These are phyloP conservation scores for Diaporthe batatas DNA, from an alignment of 2,329 filamentous ascomycete genomes.

Conservation along the genomic window DNA sequence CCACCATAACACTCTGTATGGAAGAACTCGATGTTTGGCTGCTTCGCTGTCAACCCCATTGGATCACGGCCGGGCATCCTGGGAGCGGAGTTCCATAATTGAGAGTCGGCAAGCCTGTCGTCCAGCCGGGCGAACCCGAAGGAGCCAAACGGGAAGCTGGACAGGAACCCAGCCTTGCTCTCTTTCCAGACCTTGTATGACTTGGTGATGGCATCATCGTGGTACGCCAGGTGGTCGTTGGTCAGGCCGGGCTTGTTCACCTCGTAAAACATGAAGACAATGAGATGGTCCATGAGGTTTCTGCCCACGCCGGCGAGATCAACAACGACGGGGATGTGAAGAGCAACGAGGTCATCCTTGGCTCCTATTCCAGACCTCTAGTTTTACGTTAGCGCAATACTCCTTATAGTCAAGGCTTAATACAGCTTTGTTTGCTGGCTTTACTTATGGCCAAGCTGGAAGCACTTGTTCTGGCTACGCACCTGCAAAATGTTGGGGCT, in stretches of 20 bases:
- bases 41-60: neutral
- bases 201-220: constrained; percentile 7
- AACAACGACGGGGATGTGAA: constrained; percentile 45
- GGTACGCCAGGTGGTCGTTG: constrained; percentile 7
- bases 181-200: constrained; percentile 24
- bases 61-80: constrained; percentile 6
- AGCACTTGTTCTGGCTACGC: no score
- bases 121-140: constrained; percentile 28
- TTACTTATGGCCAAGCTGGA: no score
- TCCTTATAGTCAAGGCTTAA: no score
- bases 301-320: constrained; percentile 48
- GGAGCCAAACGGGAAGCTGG: constrained; percentile 18
- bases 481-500: constrained; percentile 51
- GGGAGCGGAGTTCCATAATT: neutral
- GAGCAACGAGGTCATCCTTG: constrained; percentile 40
- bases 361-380: constrained; percentile 51
- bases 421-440: no score
- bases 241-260: constrained; percentile 12
- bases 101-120: constrained; percentile 25
- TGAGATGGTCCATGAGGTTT: constrained; percentile 48
- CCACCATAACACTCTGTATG: constrained; percentile 27
- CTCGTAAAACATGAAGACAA: constrained; percentile 29
- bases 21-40: constrained; percentile 28
- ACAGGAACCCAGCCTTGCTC: constrained; percentile 18
- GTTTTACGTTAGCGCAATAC: no score